Evolutionary conservation across 306 rosid genomes (phyloP).

Genomic region (Dryas drummondii): DNA sequence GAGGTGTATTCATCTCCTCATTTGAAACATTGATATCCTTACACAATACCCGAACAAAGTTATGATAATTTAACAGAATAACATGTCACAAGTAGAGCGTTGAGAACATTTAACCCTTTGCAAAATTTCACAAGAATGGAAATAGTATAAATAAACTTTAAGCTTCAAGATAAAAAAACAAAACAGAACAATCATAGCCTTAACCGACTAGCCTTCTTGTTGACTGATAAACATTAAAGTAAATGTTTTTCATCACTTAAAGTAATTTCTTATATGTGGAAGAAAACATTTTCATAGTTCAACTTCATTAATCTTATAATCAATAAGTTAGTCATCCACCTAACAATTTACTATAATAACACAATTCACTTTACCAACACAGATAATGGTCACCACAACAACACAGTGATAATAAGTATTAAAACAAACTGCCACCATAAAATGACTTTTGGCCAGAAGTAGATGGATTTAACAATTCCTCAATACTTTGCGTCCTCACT

Average conservation of each 20-base stretch:
- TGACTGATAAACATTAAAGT: background rate
- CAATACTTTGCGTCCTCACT: background rate
- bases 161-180: background rate
- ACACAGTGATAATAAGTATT: too few relatives aligned
- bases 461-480: background rate
- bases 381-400: background rate
- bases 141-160: background rate
- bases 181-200: background rate
- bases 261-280: background rate
- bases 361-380: background rate
- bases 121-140: background rate
- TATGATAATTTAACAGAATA: background rate
- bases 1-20: constrained; percentile 78
- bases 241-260: background rate
- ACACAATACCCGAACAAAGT: constrained; percentile 10
- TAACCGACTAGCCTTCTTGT: background rate
- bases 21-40: constrained; percentile 69
- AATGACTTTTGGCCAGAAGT: too few relatives aligned
- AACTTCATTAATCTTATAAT: background rate
- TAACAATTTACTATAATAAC: background rate
- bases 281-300: background rate
- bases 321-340: background rate
- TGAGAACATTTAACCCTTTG: background rate
- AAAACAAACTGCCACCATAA: too few relatives aligned
- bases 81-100: background rate